phyloP scores from a whole-genome alignment of 2,329 filamentous ascomycete genomes.

The Scedosporium apiospermum region DNA sequence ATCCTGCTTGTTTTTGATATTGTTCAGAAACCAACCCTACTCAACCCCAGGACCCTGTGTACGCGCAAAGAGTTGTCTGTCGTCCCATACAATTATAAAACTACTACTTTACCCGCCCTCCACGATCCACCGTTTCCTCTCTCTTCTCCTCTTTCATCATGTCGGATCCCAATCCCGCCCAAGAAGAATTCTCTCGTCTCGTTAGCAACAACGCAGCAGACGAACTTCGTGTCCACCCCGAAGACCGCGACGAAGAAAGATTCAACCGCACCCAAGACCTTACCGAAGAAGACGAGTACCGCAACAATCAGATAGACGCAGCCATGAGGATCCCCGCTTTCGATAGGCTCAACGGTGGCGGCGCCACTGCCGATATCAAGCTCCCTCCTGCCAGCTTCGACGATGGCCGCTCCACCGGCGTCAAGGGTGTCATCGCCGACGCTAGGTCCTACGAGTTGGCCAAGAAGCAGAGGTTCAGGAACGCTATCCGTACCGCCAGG shows the following conservation, averaged over 20 bases:
- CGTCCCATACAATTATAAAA: not conserved
- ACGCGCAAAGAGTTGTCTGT: not conserved
- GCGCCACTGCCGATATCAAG: constrained; percentile 38
- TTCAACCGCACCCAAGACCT: constrained; percentile 40
- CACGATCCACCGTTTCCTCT: constrained; percentile 22
- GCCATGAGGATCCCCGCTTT: constrained; percentile 56
- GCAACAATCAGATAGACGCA: constrained; percentile 47
- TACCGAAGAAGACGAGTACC: constrained; percentile 47
- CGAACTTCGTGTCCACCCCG: constrained; percentile 38
- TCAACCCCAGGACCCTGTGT: constrained; percentile 10
- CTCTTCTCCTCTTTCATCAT: constrained; percentile 27
- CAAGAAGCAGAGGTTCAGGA: constrained; percentile 44
- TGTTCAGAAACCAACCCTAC: constrained; percentile 7
- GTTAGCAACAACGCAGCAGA: constrained; percentile 39
- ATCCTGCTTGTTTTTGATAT: constrained; percentile 4
- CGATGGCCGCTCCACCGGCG: constrained; percentile 63
- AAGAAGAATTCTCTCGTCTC: constrained; percentile 58
- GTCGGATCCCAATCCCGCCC: constrained; percentile 47
- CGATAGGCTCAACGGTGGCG: constrained; percentile 32
- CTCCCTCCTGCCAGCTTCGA: constrained; percentile 56
- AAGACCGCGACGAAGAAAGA: constrained; percentile 44
- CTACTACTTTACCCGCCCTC: constrained; percentile 17
- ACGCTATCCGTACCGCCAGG: constrained; percentile 40
- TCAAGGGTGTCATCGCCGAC: constrained; percentile 82
- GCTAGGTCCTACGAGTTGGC: constrained; percentile 68